A percentile compares a stretch with the other conserved stretches of the same genome.
Evolutionary conservation across 129 eudicot genomes (phyloP).

Genomic region (Escallonia herrerae): DNA sequence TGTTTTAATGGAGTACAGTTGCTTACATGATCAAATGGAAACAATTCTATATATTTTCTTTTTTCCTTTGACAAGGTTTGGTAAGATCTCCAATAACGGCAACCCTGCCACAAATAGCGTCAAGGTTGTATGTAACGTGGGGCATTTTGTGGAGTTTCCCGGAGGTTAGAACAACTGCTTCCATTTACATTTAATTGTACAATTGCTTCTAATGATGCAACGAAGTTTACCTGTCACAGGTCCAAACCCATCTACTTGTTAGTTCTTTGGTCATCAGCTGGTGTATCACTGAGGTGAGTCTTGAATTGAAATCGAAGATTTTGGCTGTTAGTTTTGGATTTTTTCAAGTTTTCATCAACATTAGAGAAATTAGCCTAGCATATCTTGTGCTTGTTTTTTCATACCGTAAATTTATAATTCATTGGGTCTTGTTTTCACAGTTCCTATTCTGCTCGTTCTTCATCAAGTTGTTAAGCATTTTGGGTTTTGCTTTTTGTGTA

Average conservation of each 20-base stretch:
- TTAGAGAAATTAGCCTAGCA: background rate
- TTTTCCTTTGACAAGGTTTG: constrained; percentile 44
- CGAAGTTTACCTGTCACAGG: constrained; percentile 34
- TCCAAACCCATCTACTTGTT: constrained; percentile 61
- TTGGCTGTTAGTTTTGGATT: background rate
- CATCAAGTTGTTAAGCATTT: background rate
- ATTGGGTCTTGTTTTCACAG: background rate
- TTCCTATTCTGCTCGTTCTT: background rate
- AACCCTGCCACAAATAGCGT: constrained; percentile 84
- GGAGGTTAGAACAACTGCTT: constrained; percentile 35
- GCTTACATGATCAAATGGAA: too few species aligned
- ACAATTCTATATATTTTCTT: background rate
- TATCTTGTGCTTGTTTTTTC: background rate
- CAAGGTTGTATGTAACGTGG: constrained; percentile 83
- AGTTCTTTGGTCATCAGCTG: constrained; percentile 85
- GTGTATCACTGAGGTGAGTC: constrained; percentile 75
- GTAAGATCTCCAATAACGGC: constrained; percentile 92
- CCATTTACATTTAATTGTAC: background rate
- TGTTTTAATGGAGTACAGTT: background rate
- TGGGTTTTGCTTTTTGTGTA: too few species aligned
- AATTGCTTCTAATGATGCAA: background rate
- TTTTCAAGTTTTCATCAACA: too few species aligned
- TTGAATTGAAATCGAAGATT: background rate
- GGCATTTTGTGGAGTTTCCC: constrained; percentile 88
- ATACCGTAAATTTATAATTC: background rate